Evolutionary conservation across 805 yeast genomes (phyloP), one percentile per base, ranked within the genome.

Genomic region (Komagataella pseudopastoris): DNA sequence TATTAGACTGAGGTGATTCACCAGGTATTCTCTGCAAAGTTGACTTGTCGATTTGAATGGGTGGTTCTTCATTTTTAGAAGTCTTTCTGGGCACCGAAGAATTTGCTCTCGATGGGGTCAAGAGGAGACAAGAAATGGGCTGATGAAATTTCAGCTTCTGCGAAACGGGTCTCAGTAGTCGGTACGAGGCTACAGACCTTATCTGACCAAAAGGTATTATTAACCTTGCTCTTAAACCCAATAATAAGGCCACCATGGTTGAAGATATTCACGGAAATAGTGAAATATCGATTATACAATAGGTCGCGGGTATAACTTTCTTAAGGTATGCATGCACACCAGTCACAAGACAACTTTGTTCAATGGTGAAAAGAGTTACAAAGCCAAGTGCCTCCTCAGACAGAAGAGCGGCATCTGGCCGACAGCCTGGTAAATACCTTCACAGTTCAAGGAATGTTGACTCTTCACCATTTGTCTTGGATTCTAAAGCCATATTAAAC

Each of bases 21-120:
- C 85, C 85, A 0, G 85, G 85, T n/a, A 80, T 75, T 58, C 77
- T 78, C 49, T 59, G 51, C 10, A 56, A 65, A 65, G 62, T 67
- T 66, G 51, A 74, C 56, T 56, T 61, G 62, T 47, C 57, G 48
- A 51, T 59, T 55, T 50, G 44, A 8, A 24, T 48, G 6, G 56
- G 56, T 5, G 55, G n/a, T 14, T 63, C 63, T 6, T 63, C 55
- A 2, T 61, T 48, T 18, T 52, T 52, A 12, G 23, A 45, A 16
- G 44, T 44, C 14, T 51, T 47, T 24, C 20, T 47, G 3, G 50
- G 45, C 14, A 22, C 20, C 46, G 49, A 48, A 17, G 49, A 49
- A 43, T 45, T 45, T 17, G 46, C n/a, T 22, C 44, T 23, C 23
- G 55, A 51, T n/a, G 53, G 46, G 22, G 46, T 30, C 49, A 49